Conservation (phyloP, 352 stramenopile genomes). For the Blastocystis sp. region DNA sequence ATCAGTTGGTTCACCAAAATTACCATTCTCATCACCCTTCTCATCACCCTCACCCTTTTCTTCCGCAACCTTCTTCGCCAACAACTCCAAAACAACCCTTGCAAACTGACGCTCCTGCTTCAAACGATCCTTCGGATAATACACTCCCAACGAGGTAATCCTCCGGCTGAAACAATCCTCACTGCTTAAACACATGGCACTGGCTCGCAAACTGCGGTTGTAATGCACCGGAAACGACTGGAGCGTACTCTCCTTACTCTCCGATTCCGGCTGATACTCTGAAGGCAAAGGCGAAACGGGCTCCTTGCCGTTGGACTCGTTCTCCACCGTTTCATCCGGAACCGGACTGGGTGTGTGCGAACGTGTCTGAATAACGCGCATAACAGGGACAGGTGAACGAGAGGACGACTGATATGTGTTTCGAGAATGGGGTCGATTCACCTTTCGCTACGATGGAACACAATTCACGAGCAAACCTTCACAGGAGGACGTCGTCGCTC, state of each 20-base stretch:
- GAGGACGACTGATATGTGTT: slow-evolving; percentile 22
- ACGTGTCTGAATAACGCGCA: slow-evolving; percentile 17
- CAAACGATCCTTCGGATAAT: slow-evolving; percentile 22
- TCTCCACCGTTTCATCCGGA: background rate
- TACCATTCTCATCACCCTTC: background rate
- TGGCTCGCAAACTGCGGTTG: background rate
- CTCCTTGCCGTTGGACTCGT: background rate
- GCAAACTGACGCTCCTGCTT: slow-evolving; percentile 38
- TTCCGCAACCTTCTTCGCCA: background rate
- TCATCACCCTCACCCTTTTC: background rate
- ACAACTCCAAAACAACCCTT: background rate
- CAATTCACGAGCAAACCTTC: background rate
- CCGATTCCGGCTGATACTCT: background rate
- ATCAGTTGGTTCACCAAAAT: background rate
- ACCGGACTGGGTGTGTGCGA: slow-evolving; percentile 20
- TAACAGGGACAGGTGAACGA: background rate
- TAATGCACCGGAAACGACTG: background rate
- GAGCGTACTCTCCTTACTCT: background rate
- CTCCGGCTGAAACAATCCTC: slow-evolving; percentile 5
- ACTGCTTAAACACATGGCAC: background rate
- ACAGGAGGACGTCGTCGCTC: background rate
- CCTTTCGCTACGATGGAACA: background rate
- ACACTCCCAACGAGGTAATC: slow-evolving; percentile 37
- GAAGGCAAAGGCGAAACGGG: background rate
- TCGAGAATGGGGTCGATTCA: slow-evolving; percentile 10